Base-by-base conservation (phyloP, 441 rosid genomes). In the Kokia cookei region DNA sequence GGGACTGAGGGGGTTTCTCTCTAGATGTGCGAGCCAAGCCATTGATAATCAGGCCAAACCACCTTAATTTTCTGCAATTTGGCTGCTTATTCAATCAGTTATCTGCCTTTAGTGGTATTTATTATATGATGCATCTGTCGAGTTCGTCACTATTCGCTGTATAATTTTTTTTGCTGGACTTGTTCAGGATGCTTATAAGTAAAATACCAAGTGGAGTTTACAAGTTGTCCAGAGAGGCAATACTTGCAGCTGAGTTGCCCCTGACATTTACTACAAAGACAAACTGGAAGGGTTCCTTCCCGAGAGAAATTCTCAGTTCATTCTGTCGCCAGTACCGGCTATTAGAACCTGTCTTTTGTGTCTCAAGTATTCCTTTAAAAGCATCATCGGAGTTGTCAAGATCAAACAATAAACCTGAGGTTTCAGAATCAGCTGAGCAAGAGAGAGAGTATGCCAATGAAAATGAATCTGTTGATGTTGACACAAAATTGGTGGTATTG, bases 301-400 rank as follows among this genome's bases (percentile, higher is more conserved):
- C 99, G 6, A 89, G 86, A 85, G 99, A 96, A 78, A 84, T 91
- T 65, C 85, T 93, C 47, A 69, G 83, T 78, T 67, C 88, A 72
- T 92, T 96, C 80, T 96, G 99, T 86, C 94, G 92, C 78, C 93
- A 83, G 85, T 96, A 93, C 63, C 82, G 87, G 70, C 87, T 93
- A 59, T 84, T 92, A 73, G 99, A 96, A 76, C 99, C 99, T 9
- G 81, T 82, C 76, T 85, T 93, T 80, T 74, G 85, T 57, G 32
- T 75, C 61, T 76, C 80, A 74, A 71, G 66, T 65, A 35, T 65
- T 73, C 90, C 97, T 71, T 48, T 37, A 69, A 83, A 83, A 78
- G 79, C 79, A 71, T 80, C 86, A 65, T 71, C 81, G 40, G 88
- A 86, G 69, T 55, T 74, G 29, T 81, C 84, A 76, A 85, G 87